phyloP scores from a whole-genome alignment of 148 eudicot species.

The Selenicereus undatus region DNA sequence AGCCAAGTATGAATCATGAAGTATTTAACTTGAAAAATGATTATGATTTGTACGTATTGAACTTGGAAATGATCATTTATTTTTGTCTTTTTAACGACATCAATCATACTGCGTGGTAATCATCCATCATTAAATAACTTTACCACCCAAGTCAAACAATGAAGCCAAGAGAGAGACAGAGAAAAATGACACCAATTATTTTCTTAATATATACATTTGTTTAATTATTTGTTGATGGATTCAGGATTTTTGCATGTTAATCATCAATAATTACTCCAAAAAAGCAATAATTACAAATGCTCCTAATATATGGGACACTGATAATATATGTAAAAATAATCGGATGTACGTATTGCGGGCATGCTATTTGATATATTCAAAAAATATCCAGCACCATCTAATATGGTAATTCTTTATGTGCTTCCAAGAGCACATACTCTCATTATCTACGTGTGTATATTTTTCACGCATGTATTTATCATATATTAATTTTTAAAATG shows the following conservation, averaged over 20 bases:
- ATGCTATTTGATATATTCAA: too few species aligned
- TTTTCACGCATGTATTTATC: too few species aligned
- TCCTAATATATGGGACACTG: neutral
- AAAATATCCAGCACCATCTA: too few species aligned
- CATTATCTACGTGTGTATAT: too few species aligned
- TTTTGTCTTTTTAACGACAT: slow-evolving; percentile 20
- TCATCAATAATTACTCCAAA: too few species aligned
- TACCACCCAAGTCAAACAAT: slow-evolving; percentile 23
- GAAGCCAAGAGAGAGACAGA: neutral
- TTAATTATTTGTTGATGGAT: neutral
- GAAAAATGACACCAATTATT: neutral
- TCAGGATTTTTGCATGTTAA: too few species aligned
- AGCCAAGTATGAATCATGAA: slow-evolving; percentile 23
- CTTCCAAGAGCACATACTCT: too few species aligned
- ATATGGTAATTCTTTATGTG: too few species aligned
- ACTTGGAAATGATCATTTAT: slow-evolving; percentile 20
- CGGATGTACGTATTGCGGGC: too few species aligned
- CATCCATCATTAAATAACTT: slow-evolving; percentile 17
- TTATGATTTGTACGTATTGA: slow-evolving; percentile 1
- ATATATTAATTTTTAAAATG: too few species aligned
- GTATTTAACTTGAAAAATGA: neutral
- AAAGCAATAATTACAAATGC: too few species aligned
- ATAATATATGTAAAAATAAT: too few species aligned
- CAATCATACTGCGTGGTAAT: slow-evolving; percentile 22
- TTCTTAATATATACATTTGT: neutral